Conservation (phyloP, 1,284 basidiomycete species). For the Golubevia sp. region DNA sequence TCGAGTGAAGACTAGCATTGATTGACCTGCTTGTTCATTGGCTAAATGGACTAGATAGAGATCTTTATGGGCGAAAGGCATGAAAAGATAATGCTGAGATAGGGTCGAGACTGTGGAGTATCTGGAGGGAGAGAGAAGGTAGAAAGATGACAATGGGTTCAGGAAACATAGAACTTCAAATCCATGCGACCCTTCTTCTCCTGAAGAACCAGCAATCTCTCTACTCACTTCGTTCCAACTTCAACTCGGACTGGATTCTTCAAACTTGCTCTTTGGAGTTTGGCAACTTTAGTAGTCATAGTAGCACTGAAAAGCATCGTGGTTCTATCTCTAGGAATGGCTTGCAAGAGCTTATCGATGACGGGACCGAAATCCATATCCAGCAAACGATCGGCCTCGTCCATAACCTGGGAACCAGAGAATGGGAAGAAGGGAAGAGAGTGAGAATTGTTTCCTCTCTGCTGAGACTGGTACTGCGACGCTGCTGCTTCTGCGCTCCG, state of each 20-base stretch:
- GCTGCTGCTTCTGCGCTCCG: too few species aligned
- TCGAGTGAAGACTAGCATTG: constrained; percentile 93
- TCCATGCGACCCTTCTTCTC: too few species aligned
- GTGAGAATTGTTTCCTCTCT: too few species aligned
- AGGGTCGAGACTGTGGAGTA: constrained; percentile 96
- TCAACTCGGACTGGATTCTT: constrained; percentile 93
- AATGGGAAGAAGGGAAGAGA: constrained; percentile 1
- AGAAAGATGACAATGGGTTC: background rate
- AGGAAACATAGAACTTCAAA: background rate
- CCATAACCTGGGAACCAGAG: constrained; percentile 72
- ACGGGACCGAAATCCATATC: constrained; percentile 98
- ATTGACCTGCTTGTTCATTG: constrained; percentile 87
- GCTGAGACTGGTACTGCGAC: too few species aligned
- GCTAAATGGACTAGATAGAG: constrained; percentile 86
- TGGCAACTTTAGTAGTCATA: constrained; percentile 99
- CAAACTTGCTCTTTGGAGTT: constrained; percentile 93
- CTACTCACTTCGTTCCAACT: constrained; percentile 79
- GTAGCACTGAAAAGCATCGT: constrained; percentile 98
- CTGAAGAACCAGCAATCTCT: background rate
- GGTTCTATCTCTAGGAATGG: constrained; percentile 88
- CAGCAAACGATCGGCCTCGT: constrained; percentile 93
- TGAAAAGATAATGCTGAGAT: constrained; percentile 92
- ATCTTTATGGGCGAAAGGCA: constrained; percentile 91
- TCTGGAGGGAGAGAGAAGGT: constrained; percentile 64
- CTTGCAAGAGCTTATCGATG: constrained; percentile 95